Evolutionary conservation across 2,329 filamentous ascomycete species (phyloP).

Genomic region (Diaporthe humulicola): DNA sequence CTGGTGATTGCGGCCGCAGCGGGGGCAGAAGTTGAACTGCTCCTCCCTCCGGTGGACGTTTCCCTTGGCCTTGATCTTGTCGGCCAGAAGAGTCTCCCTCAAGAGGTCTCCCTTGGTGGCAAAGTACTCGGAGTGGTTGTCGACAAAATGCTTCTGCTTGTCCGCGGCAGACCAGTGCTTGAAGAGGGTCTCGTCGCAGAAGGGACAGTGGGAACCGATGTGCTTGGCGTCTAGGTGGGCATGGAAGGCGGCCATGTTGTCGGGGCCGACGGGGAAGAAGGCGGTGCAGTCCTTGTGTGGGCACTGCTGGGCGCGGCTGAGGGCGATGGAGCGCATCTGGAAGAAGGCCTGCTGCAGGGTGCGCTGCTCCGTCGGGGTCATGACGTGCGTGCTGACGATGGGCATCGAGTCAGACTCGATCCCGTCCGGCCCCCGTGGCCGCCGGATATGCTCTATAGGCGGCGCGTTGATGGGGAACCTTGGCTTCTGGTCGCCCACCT

Average conservation of each 20-base stretch:
- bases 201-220: constrained; percentile 50
- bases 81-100: constrained; percentile 19
- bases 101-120: constrained; percentile 30
- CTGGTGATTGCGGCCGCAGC: constrained; percentile 40
- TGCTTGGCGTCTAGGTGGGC: constrained; percentile 54
- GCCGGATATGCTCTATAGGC: constrained; percentile 53
- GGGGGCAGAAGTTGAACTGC: constrained; percentile 40
- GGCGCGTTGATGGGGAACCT: constrained; percentile 52
- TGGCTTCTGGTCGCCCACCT: constrained; percentile 47
- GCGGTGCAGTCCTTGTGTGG: constrained; percentile 54
- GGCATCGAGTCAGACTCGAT: constrained; percentile 48
- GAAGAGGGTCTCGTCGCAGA: constrained; percentile 51
- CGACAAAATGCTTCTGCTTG: constrained; percentile 47
- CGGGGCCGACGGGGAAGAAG: constrained; percentile 49
- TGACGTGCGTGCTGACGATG: constrained; percentile 52
- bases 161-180: constrained; percentile 47
- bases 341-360: constrained; percentile 53
- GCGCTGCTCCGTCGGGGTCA: constrained; percentile 57
- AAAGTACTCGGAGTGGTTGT: constrained; percentile 46
- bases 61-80: not conserved
- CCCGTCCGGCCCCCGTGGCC: constrained; percentile 45
- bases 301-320: constrained; percentile 54
- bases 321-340: constrained; percentile 49
- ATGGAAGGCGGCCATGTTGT: constrained; percentile 45
- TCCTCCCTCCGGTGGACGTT: constrained; percentile 36